Evolutionary conservation across 495 filamentous ascomycete genomes (phyloP).

Genomic region (Trichoderma parareesei): DNA sequence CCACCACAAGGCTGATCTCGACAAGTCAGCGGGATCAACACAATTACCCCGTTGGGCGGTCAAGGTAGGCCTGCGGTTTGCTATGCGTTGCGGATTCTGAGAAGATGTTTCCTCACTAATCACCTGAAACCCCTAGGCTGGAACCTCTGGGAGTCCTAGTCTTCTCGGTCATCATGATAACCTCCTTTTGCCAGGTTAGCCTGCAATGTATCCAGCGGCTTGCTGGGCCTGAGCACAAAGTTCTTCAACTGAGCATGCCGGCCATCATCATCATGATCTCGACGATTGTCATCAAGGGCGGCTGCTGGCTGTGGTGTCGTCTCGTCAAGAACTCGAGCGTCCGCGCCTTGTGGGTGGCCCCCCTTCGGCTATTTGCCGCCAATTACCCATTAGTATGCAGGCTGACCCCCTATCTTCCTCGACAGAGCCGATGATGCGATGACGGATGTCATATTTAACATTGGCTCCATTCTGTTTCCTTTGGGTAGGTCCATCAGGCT

Average conservation of each 20-base stretch:
- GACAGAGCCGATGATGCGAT: conserved; percentile 28
- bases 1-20: conserved; percentile 63
- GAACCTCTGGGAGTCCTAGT: conserved; percentile 74
- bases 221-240: conserved; percentile 50
- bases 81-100: neutral
- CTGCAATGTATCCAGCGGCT: conserved; percentile 64
- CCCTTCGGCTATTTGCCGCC: conserved; percentile 11
- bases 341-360: conserved; percentile 58
- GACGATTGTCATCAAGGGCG: conserved; percentile 72
- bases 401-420: conserved; percentile 41
- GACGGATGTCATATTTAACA: conserved; percentile 76
- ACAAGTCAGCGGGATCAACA: conserved; percentile 60
- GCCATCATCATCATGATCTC: conserved; percentile 73
- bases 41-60: conserved; percentile 75
- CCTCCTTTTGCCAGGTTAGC: conserved; percentile 78
- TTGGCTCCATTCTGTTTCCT: conserved; percentile 78
- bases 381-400: neutral
- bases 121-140: conserved; percentile 33
- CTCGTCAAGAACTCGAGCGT: conserved; percentile 82
- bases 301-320: conserved; percentile 89
- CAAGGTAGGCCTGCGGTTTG: conserved; percentile 17
- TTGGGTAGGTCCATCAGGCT: conserved; percentile 42
- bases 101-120: neutral
- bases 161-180: conserved; percentile 79
- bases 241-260: conserved; percentile 66